Conservation (phyloP, 257 asterid species). For the Solanum tarapatanum region DNA sequence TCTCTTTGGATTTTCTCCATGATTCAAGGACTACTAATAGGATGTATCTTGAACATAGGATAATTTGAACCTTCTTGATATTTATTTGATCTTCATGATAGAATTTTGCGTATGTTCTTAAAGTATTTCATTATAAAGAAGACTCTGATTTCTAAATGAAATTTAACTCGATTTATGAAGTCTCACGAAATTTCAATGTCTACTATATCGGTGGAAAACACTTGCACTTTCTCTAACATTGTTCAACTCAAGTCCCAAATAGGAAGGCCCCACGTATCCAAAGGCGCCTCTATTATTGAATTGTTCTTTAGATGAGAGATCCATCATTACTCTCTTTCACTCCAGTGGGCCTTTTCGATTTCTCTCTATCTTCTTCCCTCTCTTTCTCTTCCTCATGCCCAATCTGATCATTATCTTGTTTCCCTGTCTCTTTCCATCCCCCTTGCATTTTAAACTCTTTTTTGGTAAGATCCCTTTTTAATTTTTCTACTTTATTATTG, state of each 20-base stretch:
- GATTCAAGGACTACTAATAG: background rate
- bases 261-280: background rate
- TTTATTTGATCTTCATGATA: too few relatives aligned
- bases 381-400: background rate
- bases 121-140: background rate
- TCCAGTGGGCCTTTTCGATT: conserved; percentile 3
- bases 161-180: too few relatives aligned
- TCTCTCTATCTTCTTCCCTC: background rate
- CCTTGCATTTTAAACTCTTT: background rate
- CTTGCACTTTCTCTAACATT: background rate
- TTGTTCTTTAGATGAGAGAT: background rate
- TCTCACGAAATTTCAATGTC: fast-evolving
- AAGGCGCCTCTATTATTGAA: background rate
- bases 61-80: background rate
- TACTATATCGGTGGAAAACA: fast-evolving
- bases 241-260: background rate
- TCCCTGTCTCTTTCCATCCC: background rate
- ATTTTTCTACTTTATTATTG: background rate
- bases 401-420: background rate
- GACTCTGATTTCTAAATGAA: too few relatives aligned
- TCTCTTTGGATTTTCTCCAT: background rate
- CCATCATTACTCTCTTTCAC: background rate
- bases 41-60: background rate
- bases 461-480: conserved; percentile 1
- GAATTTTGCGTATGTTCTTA: too few relatives aligned